A percentile compares a stretch with the other conserved stretches of the same genome.
phyloP scores from a whole-genome alignment of 331 rosid genomes.

The Pyracantha coccinea region DNA sequence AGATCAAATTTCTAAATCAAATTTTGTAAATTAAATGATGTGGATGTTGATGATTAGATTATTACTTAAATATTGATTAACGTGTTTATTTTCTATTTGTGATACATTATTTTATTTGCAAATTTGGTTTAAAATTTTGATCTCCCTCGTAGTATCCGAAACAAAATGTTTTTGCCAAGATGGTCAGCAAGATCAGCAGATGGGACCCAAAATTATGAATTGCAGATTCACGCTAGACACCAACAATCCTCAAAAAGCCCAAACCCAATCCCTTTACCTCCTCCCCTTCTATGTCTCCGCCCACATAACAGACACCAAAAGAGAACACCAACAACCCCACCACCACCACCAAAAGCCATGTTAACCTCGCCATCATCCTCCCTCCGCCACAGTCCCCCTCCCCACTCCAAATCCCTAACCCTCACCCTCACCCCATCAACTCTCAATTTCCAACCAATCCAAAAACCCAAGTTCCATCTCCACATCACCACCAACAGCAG shows the following conservation, averaged over 20 bases:
- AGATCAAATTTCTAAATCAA: no score
- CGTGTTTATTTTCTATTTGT: no score
- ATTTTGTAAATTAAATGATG: no score
- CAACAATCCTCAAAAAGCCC: neutral
- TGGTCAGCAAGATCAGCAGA: no score
- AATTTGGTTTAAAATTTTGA: no score
- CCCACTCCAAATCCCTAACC: conserved; percentile 18
- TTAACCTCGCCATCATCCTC: conserved; percentile 22
- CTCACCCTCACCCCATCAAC: conserved; percentile 1
- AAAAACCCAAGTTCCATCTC: neutral
- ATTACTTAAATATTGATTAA: no score
- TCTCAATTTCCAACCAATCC: conserved; percentile 2
- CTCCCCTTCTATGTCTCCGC: neutral
- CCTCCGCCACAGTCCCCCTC: conserved; percentile 7
- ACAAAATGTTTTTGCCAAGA: no score
- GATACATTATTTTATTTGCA: no score
- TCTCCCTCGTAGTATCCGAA: no score
- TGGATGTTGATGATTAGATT: no score
- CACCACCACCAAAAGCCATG: conserved; percentile 11
- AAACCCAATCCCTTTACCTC: neutral
- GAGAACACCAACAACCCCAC: neutral
- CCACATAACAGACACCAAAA: neutral
- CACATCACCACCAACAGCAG: conserved; percentile 2
- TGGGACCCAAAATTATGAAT: no score
- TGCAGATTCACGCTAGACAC: neutral